Conservation (phyloP, 2,329 filamentous ascomycete genomes). For the Ceratocystis variospora region DNA sequence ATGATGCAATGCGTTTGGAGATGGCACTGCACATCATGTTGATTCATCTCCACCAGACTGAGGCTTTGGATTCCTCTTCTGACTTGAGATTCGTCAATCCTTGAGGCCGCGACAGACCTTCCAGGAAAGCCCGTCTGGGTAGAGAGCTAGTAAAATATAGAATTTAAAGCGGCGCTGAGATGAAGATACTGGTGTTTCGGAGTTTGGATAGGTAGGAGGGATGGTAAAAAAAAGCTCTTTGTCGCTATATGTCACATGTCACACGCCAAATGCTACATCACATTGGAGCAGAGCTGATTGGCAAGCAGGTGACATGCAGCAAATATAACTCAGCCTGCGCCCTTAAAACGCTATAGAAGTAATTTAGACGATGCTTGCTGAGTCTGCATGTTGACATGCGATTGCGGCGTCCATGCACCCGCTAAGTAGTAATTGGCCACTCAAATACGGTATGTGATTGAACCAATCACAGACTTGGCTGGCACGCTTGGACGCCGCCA, state of each 20-base stretch:
- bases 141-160: too few species aligned
- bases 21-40: too few species aligned
- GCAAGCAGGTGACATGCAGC: not conserved
- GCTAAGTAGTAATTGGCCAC: not conserved
- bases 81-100: too few species aligned
- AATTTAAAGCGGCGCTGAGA: too few species aligned
- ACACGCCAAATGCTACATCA: not conserved
- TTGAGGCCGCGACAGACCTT: too few species aligned
- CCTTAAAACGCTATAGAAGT: not conserved
- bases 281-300: not conserved
- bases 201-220: too few species aligned
- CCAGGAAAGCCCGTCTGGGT: too few species aligned
- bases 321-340: not conserved
- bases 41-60: too few species aligned
- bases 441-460: not conserved
- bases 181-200: too few species aligned
- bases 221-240: not conserved
- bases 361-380: not conserved
- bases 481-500: constrained; percentile 2
- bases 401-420: not conserved
- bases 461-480: not conserved
- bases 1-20: too few species aligned
- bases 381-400: not conserved
- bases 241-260: not conserved
- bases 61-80: too few species aligned